Base-by-base conservation (phyloP, 2,329 filamentous ascomycete species). In the Exophiala calicioides region DNA sequence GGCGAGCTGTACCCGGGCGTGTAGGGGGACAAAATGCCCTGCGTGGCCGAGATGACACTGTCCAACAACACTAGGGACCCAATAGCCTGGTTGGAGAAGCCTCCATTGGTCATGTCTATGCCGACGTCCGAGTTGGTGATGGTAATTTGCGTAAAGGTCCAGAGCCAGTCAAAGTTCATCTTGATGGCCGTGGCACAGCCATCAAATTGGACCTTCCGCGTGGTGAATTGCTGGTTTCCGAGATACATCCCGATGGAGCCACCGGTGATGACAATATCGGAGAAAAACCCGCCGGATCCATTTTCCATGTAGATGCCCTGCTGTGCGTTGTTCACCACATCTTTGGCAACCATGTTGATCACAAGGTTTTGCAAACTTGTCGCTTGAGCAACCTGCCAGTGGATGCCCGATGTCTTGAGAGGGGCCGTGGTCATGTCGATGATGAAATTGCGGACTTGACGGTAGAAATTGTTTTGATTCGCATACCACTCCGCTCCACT, bases 331-430 rank as follows among this genome's bases (percentile, higher is more conserved):
- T 60, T 70, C 31, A 53, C 57, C 53, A 57, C 69, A 37, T 58
- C 81, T 46, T 75, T 72, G 8, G 51, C 12, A 55, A 75, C 73
- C 84, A 88, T 87, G 67, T 84, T 79, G 72, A 89, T 86, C 57
- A 80, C 75, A 37, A 88, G 82, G 69, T 88, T 88, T 67, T 88
- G 82, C 39, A 88, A 69, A 50, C 78, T 82, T 1, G 84, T 86
- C 21, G 83, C 84, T 32, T 88, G 84, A 12, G 85, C 82, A 7
- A 88, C 84, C 66, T 88, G 84, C 84, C 84, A 88, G 66, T 87
- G 84, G 52, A 88, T 85, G 55, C 82, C 81, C 49, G 81, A 81
- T 1, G 69, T 63, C 34, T 65, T 70, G 53, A 72, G 67, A 20
- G 79, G 52, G 10, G 79, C 74, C 80, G 76, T 10, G 67, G 78